Evolutionary conservation across 2,329 filamentous ascomycete species (phyloP).

Genomic region (Purpureocillium takamizusanense): DNA sequence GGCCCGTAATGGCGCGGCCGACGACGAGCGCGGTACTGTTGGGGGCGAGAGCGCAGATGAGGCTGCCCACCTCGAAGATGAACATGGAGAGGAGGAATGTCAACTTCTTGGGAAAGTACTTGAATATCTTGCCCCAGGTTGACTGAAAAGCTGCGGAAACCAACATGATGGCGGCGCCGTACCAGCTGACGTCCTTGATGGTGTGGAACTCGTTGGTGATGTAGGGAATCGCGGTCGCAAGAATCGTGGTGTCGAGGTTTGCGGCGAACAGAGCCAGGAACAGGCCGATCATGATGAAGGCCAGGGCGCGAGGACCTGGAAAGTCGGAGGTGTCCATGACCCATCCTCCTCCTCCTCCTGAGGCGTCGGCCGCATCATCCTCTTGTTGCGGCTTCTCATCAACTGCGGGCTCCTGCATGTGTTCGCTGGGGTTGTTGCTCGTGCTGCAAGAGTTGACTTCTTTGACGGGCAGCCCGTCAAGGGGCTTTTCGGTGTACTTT

Average conservation of each 20-base stretch:
- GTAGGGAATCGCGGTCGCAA: constrained; percentile 32
- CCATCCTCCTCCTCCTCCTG: too few species aligned
- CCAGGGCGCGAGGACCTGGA: too few species aligned
- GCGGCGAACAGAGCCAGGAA: too few species aligned
- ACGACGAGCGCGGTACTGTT: constrained; percentile 26
- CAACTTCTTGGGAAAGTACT: constrained; percentile 27
- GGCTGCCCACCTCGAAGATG: constrained; percentile 32
- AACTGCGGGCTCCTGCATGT: too few species aligned
- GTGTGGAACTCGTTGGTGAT: constrained; percentile 29
- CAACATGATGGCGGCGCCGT: constrained; percentile 32
- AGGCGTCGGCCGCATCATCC: too few species aligned
- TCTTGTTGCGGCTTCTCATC: too few species aligned
- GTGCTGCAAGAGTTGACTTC: too few species aligned
- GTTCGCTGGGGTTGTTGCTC: too few species aligned
- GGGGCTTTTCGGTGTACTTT: too few species aligned
- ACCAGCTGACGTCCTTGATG: constrained; percentile 36
- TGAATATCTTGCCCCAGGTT: constrained; percentile 17
- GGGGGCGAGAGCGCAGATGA: constrained; percentile 33
- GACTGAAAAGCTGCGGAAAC: constrained; percentile 16
- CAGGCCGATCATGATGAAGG: too few species aligned
- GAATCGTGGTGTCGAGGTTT: constrained; percentile 22
- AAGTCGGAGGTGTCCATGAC: too few species aligned
- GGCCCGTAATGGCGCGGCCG: constrained; percentile 35
- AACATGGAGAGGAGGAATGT: constrained; percentile 26
- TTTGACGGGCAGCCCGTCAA: too few species aligned